Base-by-base conservation (phyloP, 1,139 yeast genomes). In the Geotrichum citri-aurantii region DNA sequence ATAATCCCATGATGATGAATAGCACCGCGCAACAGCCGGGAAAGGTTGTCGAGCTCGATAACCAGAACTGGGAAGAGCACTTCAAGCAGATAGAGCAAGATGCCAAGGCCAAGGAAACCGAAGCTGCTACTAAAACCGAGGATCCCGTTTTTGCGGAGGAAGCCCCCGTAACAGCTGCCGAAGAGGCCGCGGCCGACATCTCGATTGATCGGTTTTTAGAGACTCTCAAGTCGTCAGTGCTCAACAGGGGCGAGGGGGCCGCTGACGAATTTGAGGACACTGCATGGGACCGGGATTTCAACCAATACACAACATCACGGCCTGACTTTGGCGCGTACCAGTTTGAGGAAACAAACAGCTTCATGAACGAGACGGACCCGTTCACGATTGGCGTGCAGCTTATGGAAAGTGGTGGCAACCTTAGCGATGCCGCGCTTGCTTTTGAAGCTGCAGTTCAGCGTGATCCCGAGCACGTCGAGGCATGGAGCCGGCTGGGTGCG, bases 391-490 rank as follows among this genome's bases (percentile, higher is more conserved):
- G 99, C 1, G 80, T 92, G 52, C 86, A 86, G 65, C 78, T 93
- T 65, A 89, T 92, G 97, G 97, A 89, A 70, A 86, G 85, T 66
- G 98, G 98, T 11, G 98, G 97, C 17, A 91, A 90, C 70, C 78
- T 93, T 61, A 85, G 95, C 50, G 96, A 92, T 69, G 98, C 98
- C 1, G 97, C 97, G 0, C 77, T 93, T 65, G 97, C 97, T 3
- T 93, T 93, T 72, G 99, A 93, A 73, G 97, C 98, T 2, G 98
- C 98, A 0, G 89, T 92, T 40, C 90, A 88, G 72, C 83, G 84
- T 66, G 78, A 90, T 66, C 84, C 90, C n/a, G 76, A 77, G 48
- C 97, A 91, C 68, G 82, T 86, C 3, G 88, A 89, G 71, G 98
- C 98, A 0, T 93, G 99, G 99, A 78, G 88, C 60, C 85, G 86